Conservation (phyloP, 805 yeast species). For the Saccharomycopsis schoenii region DNA sequence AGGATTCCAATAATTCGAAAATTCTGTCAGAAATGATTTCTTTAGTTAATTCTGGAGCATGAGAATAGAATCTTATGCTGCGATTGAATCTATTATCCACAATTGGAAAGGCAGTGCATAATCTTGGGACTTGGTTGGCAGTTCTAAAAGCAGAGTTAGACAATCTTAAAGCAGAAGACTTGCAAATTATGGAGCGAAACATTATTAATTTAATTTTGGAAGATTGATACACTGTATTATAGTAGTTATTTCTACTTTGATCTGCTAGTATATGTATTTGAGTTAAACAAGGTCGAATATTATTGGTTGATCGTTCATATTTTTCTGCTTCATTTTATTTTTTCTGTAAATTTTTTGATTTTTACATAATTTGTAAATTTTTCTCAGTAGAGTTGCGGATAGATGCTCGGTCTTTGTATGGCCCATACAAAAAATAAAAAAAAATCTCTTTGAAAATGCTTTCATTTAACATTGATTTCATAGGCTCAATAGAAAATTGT, state of each 20-base stretch:
- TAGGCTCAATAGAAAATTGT: background rate
- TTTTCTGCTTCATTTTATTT: background rate
- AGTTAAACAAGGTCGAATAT: background rate
- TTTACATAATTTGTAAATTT: no score
- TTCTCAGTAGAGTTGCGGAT: background rate
- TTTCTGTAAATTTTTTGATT: background rate
- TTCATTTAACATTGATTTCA: background rate
- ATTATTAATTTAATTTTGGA: background rate
- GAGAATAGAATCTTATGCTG: conserved; percentile 33
- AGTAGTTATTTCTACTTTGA: background rate
- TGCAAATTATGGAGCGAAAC: conserved; percentile 10
- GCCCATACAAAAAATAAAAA: background rate
- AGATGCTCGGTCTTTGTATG: background rate
- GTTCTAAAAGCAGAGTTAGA: background rate
- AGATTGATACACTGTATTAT: background rate
- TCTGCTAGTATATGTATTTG: background rate
- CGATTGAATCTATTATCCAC: background rate
- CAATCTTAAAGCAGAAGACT: background rate
- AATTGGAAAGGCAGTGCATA: background rate
- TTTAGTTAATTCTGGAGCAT: conserved; percentile 49
- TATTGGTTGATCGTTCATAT: background rate
- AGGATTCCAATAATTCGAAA: conserved; percentile 54
- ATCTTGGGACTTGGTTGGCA: background rate
- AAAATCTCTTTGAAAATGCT: background rate
- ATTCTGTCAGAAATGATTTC: conserved; percentile 56